phyloP scores from a whole-genome alignment of 805 yeast genomes.

The Metschnikowia picachoensis region DNA sequence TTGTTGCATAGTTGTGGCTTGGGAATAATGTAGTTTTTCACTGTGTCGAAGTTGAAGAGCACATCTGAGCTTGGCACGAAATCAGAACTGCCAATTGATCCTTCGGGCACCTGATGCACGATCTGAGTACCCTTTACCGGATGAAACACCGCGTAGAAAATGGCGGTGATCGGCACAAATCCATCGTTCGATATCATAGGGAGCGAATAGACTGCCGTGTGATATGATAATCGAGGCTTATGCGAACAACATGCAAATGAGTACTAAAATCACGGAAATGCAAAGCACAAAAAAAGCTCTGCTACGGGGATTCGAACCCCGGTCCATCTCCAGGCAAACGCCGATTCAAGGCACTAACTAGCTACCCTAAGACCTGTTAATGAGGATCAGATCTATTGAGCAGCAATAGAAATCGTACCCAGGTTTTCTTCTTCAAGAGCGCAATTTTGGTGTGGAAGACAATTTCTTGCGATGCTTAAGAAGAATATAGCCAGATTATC shows the following conservation, averaged over 20 bases:
- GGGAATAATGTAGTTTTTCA: slow-evolving; percentile 90
- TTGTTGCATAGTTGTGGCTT: slow-evolving; percentile 87
- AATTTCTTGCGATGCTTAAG: too few relatives aligned
- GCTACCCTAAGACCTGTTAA: too few relatives aligned
- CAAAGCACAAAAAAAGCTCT: slow-evolving; percentile 14
- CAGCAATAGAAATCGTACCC: too few relatives aligned
- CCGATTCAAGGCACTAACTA: slow-evolving; percentile 23
- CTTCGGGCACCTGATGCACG: slow-evolving; percentile 83
- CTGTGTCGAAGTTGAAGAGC: slow-evolving; percentile 74
- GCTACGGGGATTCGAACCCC: slow-evolving; percentile 25
- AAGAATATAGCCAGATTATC: too few relatives aligned
- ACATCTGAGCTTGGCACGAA: slow-evolving; percentile 7
- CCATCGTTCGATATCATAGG: slow-evolving; percentile 47
- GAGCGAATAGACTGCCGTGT: not conserved
- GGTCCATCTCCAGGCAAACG: slow-evolving; percentile 24
- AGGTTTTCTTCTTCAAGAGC: too few relatives aligned
- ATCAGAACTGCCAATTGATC: slow-evolving; percentile 41
- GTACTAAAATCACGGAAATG: not conserved
- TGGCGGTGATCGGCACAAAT: slow-evolving; percentile 82
- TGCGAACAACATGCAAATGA: too few relatives aligned
- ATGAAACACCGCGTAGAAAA: slow-evolving; percentile 89
- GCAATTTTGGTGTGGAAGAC: too few relatives aligned
- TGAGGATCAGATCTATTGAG: too few relatives aligned
- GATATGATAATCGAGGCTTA: too few relatives aligned
- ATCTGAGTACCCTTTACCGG: slow-evolving; percentile 95